These are phyloP conservation scores for Rosa rugosa DNA, from an alignment of 306 rosid species.

Conservation along the genomic window DNA sequence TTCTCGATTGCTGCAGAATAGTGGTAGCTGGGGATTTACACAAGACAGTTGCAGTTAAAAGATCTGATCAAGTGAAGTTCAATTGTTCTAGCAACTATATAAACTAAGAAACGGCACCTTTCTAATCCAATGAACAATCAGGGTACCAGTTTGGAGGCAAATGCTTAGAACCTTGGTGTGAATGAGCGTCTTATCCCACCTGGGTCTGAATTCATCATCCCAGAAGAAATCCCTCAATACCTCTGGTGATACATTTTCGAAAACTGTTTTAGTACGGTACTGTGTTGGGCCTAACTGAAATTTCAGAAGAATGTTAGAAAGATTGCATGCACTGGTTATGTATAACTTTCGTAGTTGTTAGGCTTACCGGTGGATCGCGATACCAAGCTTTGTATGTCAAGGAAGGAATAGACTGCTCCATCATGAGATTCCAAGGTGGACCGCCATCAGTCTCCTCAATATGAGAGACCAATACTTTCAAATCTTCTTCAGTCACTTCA, in stretches of 20 bases:
- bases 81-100: neutral
- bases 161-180: neutral
- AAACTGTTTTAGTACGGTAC: conserved; percentile 20
- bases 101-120: neutral
- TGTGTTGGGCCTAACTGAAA: conserved; percentile 2
- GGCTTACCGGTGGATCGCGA: conserved; percentile 11
- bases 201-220: conserved; percentile 23
- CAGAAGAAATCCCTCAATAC: conserved; percentile 14
- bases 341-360: neutral
- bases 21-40: neutral
- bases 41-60: neutral
- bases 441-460: conserved; percentile 14
- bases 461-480: conserved; percentile 10
- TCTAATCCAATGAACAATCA: conserved; percentile 11
- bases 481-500: conserved; percentile 3
- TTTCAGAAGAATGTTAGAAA: conserved; percentile 1
- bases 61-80: neutral
- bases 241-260: neutral
- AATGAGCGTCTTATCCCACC: conserved; percentile 13
- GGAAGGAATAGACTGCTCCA: conserved; percentile 7
- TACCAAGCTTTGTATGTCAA: conserved; percentile 22
- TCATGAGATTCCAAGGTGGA: conserved; percentile 21
- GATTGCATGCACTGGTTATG: neutral
- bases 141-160: conserved; percentile 19
- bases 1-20: conserved; percentile 13